Percentiles rank a stretch among this genome's conserved stretches.
Conservation (phyloP, 2,329 filamentous ascomycete genomes). For the Calonectria pseudoreteaudii region DNA sequence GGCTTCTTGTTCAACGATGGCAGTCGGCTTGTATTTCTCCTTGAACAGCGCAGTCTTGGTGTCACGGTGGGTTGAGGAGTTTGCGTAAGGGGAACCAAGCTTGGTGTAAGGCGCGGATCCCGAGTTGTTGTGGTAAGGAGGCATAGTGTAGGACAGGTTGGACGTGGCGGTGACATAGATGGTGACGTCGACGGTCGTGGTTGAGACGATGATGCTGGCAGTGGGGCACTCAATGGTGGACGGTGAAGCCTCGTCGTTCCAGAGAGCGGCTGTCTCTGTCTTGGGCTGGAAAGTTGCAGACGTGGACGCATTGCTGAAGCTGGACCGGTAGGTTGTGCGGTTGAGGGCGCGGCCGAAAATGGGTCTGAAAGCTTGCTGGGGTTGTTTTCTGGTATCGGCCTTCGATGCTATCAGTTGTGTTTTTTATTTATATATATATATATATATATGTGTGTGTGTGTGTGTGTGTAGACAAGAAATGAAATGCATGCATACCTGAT, state of each 20-base stretch:
- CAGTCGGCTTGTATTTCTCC: neutral
- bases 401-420: conserved; percentile 22
- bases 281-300: conserved; percentile 11
- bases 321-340: neutral
- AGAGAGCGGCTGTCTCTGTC: neutral
- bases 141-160: conserved; percentile 31
- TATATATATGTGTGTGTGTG: too few species aligned
- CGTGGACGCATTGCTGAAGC: conserved; percentile 29
- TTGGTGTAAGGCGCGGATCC: neutral
- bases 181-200: conserved; percentile 49
- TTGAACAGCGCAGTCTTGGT: neutral
- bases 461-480: too few species aligned
- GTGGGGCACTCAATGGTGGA: conserved; percentile 37
- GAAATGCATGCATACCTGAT: conserved; percentile 28
- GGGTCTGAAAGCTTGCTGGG: neutral
- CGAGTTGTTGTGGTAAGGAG: neutral
- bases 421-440: neutral
- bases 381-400: conserved; percentile 13
- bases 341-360: neutral
- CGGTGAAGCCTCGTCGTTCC: conserved; percentile 10
- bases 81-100: neutral
- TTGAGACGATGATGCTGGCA: conserved; percentile 42
- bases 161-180: conserved; percentile 48
- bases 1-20: neutral
- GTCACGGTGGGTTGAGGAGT: neutral